Percentiles rank a stretch among this genome's conserved stretches.
Evolutionary conservation across 192 early-diverging fungal species (phyloP).

Genomic region (Coemansia sp.): DNA sequence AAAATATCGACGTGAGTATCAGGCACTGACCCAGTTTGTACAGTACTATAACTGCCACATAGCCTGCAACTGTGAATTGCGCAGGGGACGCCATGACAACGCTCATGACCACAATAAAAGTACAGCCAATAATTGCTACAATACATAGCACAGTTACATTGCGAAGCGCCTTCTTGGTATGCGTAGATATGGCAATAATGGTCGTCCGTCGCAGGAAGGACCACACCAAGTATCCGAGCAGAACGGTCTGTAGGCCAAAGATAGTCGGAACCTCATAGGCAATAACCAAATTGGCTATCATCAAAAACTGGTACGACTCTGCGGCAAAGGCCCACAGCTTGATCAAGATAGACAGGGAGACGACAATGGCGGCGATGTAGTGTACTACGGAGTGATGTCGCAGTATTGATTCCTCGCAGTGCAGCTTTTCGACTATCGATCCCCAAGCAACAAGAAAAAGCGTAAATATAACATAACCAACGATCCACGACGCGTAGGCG

Average conservation of each 20-base stretch:
- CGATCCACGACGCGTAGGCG: slow-evolving; percentile 39
- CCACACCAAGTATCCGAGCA: slow-evolving; percentile 26
- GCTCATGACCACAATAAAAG: slow-evolving; percentile 20
- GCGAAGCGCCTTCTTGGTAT: slow-evolving; percentile 31
- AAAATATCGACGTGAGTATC: slow-evolving; percentile 30
- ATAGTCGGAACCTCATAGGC: slow-evolving; percentile 28
- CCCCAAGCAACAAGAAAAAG: slow-evolving; percentile 45
- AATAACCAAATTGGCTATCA: slow-evolving; percentile 12
- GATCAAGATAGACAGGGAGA: slow-evolving; percentile 28
- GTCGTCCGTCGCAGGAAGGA: slow-evolving; percentile 34
- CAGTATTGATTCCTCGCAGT: background rate
- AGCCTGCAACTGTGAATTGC: slow-evolving; percentile 13
- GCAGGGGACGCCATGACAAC: slow-evolving; percentile 14
- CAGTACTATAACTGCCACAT: slow-evolving; percentile 18
- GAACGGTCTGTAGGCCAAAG: slow-evolving; percentile 21
- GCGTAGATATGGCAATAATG: slow-evolving; percentile 36
- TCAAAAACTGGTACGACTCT: slow-evolving; percentile 30
- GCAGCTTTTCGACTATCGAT: slow-evolving; percentile 28
- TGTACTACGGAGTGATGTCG: slow-evolving; percentile 10
- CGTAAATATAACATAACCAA: slow-evolving; percentile 36
- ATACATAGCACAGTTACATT: slow-evolving; percentile 30
- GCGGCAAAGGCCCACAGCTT: slow-evolving; percentile 43
- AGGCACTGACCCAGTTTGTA: slow-evolving; percentile 37
- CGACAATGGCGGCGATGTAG: slow-evolving; percentile 16
- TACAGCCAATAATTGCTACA: slow-evolving; percentile 29